phyloP scores from a whole-genome alignment of 352 stramenopile species.

The Plasmopara muralis region DNA sequence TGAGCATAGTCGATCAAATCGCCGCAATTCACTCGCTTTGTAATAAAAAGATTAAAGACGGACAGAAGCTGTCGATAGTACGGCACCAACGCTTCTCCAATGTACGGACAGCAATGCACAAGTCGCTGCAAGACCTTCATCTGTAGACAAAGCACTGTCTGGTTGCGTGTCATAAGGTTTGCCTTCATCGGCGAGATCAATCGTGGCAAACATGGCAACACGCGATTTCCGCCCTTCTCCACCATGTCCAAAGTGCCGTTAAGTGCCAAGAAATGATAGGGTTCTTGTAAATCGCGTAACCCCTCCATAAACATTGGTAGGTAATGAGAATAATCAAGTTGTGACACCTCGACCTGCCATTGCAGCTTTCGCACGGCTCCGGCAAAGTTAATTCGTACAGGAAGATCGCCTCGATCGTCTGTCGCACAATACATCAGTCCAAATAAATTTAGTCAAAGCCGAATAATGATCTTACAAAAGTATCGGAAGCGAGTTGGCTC shows the following conservation, averaged over 20 bases:
- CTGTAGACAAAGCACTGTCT: slow-evolving; percentile 63
- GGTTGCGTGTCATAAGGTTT: slow-evolving; percentile 79
- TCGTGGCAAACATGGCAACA: slow-evolving; percentile 46
- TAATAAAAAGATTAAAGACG: slow-evolving; percentile 90
- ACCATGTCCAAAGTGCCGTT: slow-evolving; percentile 80
- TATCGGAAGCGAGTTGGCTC: slow-evolving; percentile 75
- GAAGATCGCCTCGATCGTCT: slow-evolving; percentile 71
- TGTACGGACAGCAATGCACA: slow-evolving; percentile 57
- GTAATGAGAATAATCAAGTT: slow-evolving; percentile 84
- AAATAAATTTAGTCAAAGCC: neutral
- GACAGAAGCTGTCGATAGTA: slow-evolving; percentile 90
- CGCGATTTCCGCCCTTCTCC: slow-evolving; percentile 56
- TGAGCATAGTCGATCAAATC: slow-evolving; percentile 92
- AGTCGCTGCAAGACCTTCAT: slow-evolving; percentile 76
- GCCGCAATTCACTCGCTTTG: slow-evolving; percentile 88
- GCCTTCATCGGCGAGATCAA: slow-evolving; percentile 75
- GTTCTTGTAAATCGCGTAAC: slow-evolving; percentile 79
- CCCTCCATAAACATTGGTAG: slow-evolving; percentile 91
- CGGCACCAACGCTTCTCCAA: slow-evolving; percentile 85
- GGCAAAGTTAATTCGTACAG: slow-evolving; percentile 66
- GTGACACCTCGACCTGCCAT: slow-evolving; percentile 54
- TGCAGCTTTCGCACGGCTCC: slow-evolving; percentile 69
- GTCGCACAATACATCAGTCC: neutral
- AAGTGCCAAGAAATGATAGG: slow-evolving; percentile 77
- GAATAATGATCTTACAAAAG: slow-evolving; percentile 43